Evolutionary conservation across 2,329 filamentous ascomycete genomes (phyloP), one percentile per base, ranked within the genome.

Genomic region (Aureobasidium pullulans): DNA sequence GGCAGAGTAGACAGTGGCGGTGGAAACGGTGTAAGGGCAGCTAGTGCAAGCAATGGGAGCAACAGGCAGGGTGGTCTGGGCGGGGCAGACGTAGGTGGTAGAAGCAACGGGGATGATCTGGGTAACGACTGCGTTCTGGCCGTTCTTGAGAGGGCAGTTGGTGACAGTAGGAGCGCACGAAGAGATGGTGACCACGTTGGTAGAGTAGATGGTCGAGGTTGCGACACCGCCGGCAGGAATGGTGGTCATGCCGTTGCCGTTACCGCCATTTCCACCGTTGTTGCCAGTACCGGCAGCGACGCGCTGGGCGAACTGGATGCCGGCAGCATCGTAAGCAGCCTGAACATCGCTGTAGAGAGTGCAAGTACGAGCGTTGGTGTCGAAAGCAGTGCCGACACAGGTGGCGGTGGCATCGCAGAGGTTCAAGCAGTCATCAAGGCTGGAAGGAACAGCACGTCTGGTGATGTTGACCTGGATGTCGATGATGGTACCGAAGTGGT

Each of bases 311-410:
- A 61, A 61, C 23, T 61, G 42, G 37, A 50, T 39, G 37, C 53
- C 53, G 7, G 10, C 19, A 16, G 28, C 23, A 15, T 23, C 16
- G 53, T 57, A 61, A 28, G 44, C 52, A 9, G 37, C 50, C 36
- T 54, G 50, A 23, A 57, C 52, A 36, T 61, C 59, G 31, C 31
- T 42, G 59, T 15, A 61, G 44, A 57, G 52, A 28, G 59, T 61
- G 59, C 59, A 61, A 23, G 52, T 74, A 59, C 75, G 71, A 15
- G 68, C 65, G 32, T 73, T 62, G 1, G 76, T 64, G 63, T 77
- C 74, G 52, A 78, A 77, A 6, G 72, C 75, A 1, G 72, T 74
- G 60, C 76, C 77, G n/a, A 72, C 73, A 1, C 75, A 73, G 16
- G 75, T 75, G 34, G 75, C 36, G 46, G 37, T 57, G 4, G 42